Percentiles rank a stretch among this genome's conserved stretches.
Conservation (phyloP, 805 yeast genomes). For the Candida patagonica region DNA sequence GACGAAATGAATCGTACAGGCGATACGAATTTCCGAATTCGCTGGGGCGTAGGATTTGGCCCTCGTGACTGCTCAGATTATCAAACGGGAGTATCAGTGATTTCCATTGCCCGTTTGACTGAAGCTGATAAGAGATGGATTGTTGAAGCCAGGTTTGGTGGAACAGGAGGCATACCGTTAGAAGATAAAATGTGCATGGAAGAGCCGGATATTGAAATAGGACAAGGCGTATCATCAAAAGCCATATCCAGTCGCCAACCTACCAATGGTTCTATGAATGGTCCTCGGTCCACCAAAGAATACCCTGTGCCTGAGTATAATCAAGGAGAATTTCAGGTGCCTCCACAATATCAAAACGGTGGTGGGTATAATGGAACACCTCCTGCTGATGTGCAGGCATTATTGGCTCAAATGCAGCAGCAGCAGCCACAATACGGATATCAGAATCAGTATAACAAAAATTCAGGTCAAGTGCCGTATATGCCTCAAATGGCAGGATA, state of each 20-base stretch:
- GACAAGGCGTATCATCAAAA: conserved; percentile 86
- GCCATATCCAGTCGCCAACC: conserved; percentile 90
- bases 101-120: conserved; percentile 79
- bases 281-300: conserved; percentile 59
- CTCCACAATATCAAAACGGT: neutral
- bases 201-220: conserved; percentile 97
- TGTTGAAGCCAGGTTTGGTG: conserved; percentile 90
- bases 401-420: conserved; percentile 14
- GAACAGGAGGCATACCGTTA: conserved; percentile 82
- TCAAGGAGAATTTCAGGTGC: neutral
- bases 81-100: conserved; percentile 78
- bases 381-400: conserved; percentile 13
- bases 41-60: conserved; percentile 99
- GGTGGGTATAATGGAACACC: conserved; percentile 2
- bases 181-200: conserved; percentile 76
- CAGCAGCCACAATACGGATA: conserved; percentile 4
- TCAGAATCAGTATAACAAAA: neutral
- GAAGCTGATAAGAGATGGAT: conserved; percentile 94
- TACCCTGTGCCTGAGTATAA: conserved; percentile 3
- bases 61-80: conserved; percentile 98
- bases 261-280: conserved; percentile 75
- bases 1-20: conserved; percentile 50
- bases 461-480: neutral
- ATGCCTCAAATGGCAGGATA: conserved; percentile 17
- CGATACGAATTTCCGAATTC: conserved; percentile 58